Conservation (phyloP, 1,284 basidiomycete species). For the Athelia psychrophila region DNA sequence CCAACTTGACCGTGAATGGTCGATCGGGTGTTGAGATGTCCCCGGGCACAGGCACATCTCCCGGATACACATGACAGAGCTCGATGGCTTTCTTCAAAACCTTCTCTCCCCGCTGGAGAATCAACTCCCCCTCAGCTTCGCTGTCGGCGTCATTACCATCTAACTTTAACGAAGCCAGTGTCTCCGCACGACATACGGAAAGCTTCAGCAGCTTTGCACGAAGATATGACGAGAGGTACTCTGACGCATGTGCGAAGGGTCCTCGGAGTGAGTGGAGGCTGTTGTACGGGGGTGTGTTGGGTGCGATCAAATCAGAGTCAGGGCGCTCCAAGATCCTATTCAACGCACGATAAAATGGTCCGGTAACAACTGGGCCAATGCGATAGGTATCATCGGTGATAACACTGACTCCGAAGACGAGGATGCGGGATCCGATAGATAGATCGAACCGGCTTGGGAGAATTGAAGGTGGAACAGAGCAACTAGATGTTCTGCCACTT, state of each 20-base stretch:
- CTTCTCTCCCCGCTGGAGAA: conserved; percentile 9
- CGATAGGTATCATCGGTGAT: no score
- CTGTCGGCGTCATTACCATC: no score
- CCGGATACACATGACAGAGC: conserved; percentile 14
- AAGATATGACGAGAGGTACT: conserved; percentile 8
- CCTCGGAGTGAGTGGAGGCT: conserved; percentile 9
- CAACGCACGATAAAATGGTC: conserved; percentile 15
- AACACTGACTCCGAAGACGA: neutral
- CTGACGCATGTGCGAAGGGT: conserved; percentile 9
- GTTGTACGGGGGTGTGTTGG: neutral
- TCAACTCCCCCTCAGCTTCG: no score
- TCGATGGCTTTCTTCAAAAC: conserved; percentile 13
- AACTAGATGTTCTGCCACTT: conserved; percentile 12
- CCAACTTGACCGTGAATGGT: conserved; percentile 12
- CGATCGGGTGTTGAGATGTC: conserved; percentile 4
- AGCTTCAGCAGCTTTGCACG: conserved; percentile 14
- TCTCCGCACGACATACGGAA: no score
- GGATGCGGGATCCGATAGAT: conserved; percentile 5
- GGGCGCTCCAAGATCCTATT: conserved; percentile 12
- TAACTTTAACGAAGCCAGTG: no score
- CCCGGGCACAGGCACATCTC: conserved; percentile 8
- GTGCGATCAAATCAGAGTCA: no score
- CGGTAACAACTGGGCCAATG: conserved; percentile 17
- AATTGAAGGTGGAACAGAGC: conserved; percentile 15
- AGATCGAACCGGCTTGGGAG: conserved; percentile 13